Evolutionary conservation across 192 early-diverging fungal species (phyloP), one percentile per base, ranked within the genome.

Genomic region (Coemansia sp.): DNA sequence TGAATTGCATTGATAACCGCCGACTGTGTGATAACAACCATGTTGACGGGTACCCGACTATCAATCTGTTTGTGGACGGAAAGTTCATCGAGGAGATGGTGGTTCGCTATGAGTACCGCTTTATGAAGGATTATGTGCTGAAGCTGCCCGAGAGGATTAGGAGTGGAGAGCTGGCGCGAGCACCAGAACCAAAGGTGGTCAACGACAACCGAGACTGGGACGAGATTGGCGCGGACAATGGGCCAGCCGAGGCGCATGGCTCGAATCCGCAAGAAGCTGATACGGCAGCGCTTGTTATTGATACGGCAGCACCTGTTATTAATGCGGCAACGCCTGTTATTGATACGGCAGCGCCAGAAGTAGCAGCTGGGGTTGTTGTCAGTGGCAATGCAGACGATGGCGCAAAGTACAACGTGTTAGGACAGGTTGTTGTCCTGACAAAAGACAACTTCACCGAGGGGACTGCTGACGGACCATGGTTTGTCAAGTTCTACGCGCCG

Each of bases 401-500:
- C 25, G 55, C 48, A 4, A 56, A 25, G 24, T 71, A 71, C 59
- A 90, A 90, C 65, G 60, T 60, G 22, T 24, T 71, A 10, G 89
- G 89, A 69, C 68, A 78, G 49, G 81, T 85, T 5, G 67, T 87
- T n/a, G 68, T 62, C n/a, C 77, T 90, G 41, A 85, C 82, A 51
- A 41, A 56, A 22, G 78, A 68, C 58, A 84, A 71, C 71, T 88
- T 87, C 71, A 75, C 78, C 9, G 59, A 73, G 48, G 58, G 69
- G 53, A 84, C 85, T 12, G 77, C 84, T 16, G 67, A 72, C 14
- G 86, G 85, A 0, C 89, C 89, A 14, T 95, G 93, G 93, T 90
- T 95, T 60, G 63, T 95, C 28, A 85, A 92, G 76, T 94, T 94
- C 75, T 92, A 90, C 74, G 92, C 93, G 19, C 93, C 93, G 8